phyloP scores from a whole-genome alignment of 1,139 yeast species.

The Hyphopichia khmerensis region DNA sequence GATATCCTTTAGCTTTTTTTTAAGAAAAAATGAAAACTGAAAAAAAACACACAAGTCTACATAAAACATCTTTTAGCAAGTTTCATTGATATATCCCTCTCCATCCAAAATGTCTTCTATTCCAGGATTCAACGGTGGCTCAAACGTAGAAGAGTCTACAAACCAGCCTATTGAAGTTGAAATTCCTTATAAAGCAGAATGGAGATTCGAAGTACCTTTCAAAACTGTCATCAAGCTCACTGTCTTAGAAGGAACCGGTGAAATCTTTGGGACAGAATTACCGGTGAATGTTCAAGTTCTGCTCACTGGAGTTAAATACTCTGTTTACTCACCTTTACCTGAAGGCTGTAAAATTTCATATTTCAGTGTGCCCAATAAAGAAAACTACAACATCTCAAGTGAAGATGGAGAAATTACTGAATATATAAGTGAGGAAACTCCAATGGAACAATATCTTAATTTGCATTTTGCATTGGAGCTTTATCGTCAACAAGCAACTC shows the following conservation, averaged over 20 bases:
- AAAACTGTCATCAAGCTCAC: slow-evolving; percentile 56
- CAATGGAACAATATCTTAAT: slow-evolving; percentile 62
- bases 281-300: slow-evolving; percentile 66
- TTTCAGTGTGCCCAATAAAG: slow-evolving; percentile 47
- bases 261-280: slow-evolving; percentile 89
- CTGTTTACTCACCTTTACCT: slow-evolving; percentile 57
- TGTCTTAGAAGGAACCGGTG: slow-evolving; percentile 71
- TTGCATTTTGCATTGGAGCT: slow-evolving; percentile 77
- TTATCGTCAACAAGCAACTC: slow-evolving; percentile 40
- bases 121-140: slow-evolving; percentile 23
- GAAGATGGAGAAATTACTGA: slow-evolving; percentile 46
- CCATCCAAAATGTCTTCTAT: slow-evolving; percentile 14
- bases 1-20: neutral
- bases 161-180: slow-evolving; percentile 5
- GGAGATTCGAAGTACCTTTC: slow-evolving; percentile 79
- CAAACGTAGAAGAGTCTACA: neutral
- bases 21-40: neutral
- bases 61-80: neutral
- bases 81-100: neutral
- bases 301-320: slow-evolving; percentile 58
- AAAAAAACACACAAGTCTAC: neutral
- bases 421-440: slow-evolving; percentile 69
- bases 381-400: slow-evolving; percentile 36
- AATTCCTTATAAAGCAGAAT: slow-evolving; percentile 59
- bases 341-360: slow-evolving; percentile 53